Conservation (phyloP, 139 green algal genomes). For the Chlamydomonas sphaeroides region DNA sequence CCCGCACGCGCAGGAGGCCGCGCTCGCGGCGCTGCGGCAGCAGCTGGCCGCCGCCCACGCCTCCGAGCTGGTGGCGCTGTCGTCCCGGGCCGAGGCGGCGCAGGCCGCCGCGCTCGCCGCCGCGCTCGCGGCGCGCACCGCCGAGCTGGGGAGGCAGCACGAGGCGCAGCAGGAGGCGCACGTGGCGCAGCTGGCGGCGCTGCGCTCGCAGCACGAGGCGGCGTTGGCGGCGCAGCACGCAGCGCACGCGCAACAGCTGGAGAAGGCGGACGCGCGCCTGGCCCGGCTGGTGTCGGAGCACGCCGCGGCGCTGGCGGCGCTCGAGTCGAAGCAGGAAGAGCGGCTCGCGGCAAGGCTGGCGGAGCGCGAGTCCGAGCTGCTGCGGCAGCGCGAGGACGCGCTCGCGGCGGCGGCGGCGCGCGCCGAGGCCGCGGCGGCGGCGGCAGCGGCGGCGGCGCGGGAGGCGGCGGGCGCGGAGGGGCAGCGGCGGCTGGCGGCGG, state of each 20-base stretch:
- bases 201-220: background rate
- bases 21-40: slow-evolving; percentile 10
- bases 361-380: background rate
- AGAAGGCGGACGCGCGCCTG: background rate
- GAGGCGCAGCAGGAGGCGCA: too few relatives aligned
- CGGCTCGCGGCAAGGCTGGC: background rate
- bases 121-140: too few relatives aligned
- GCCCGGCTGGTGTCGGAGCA: background rate
- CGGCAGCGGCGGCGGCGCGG: too few relatives aligned
- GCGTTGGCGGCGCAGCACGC: background rate
- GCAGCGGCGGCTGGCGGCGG: background rate
- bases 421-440: background rate
- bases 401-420: background rate
- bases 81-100: too few relatives aligned
- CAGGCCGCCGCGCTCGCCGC: too few relatives aligned
- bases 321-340: background rate
- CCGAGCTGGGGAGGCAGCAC: too few relatives aligned
- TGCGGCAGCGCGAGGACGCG: background rate
- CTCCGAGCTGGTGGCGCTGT: background rate
- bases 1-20: too few relatives aligned
- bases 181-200: background rate
- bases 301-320: background rate
- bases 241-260: background rate
- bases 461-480: background rate
- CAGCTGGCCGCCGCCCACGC: background rate